phyloP scores from a whole-genome alignment of 352 stramenopile species.

The Phytophthora meadii region DNA sequence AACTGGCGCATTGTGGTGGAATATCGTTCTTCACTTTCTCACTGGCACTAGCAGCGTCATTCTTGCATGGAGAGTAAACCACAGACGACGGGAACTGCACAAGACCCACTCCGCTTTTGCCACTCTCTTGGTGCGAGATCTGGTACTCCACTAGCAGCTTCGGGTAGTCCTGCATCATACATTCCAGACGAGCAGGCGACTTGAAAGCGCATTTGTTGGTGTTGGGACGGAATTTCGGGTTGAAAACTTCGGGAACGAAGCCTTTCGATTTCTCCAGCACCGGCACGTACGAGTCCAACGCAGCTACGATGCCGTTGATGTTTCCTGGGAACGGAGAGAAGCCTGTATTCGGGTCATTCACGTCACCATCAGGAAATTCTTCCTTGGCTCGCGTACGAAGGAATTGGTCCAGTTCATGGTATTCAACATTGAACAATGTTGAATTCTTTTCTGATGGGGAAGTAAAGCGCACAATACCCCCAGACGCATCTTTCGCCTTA shows the following conservation, averaged over 20 bases:
- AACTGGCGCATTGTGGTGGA: slow-evolving; percentile 68
- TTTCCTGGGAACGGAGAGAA: slow-evolving; percentile 77
- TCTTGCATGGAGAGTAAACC: slow-evolving; percentile 83
- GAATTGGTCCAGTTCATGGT: slow-evolving; percentile 78
- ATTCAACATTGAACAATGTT: slow-evolving; percentile 78
- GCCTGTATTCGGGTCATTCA: slow-evolving; percentile 58
- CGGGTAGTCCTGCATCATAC: slow-evolving; percentile 85
- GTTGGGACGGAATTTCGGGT: slow-evolving; percentile 58
- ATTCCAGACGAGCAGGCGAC: slow-evolving; percentile 70
- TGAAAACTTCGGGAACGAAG: slow-evolving; percentile 76
- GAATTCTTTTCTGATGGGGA: slow-evolving; percentile 31
- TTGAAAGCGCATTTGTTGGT: slow-evolving; percentile 58
- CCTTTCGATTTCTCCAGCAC: slow-evolving; percentile 59
- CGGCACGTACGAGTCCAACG: slow-evolving; percentile 54
- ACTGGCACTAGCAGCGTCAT: slow-evolving; percentile 61
- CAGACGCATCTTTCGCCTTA: slow-evolving; percentile 93
- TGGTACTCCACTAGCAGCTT: slow-evolving; percentile 61
- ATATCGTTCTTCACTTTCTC: slow-evolving; percentile 60
- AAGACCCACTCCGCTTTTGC: slow-evolving; percentile 41
- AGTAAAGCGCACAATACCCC: slow-evolving; percentile 66
- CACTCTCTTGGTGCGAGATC: slow-evolving; percentile 21
- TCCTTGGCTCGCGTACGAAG: slow-evolving; percentile 50
- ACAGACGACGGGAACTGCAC: slow-evolving; percentile 63
- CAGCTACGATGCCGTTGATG: slow-evolving; percentile 75
- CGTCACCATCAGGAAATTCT: slow-evolving; percentile 64